These are phyloP conservation scores for Lachnellula subtilissima DNA, from an alignment of 2,329 filamentous ascomycete genomes.

Conservation along the genomic window DNA sequence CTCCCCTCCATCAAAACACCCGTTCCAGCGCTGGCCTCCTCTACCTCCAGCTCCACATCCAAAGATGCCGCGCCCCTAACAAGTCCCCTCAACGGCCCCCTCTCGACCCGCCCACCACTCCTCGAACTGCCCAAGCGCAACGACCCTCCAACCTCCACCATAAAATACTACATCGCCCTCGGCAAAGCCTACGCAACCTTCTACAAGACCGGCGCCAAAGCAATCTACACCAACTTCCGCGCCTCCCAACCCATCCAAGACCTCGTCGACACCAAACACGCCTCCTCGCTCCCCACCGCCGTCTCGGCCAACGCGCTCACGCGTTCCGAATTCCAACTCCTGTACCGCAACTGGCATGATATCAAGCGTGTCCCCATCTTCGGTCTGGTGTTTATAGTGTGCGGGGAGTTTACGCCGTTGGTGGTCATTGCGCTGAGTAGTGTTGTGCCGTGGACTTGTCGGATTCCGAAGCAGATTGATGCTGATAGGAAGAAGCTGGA, in stretches of 20 bases:
- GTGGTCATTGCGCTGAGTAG: slow-evolving; percentile 66
- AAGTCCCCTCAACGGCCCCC: slow-evolving; percentile 61
- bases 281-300: slow-evolving; percentile 30
- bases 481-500: slow-evolving; percentile 51
- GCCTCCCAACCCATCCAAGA: slow-evolving; percentile 40
- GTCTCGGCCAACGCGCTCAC: slow-evolving; percentile 40
- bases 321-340: slow-evolving; percentile 66
- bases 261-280: slow-evolving; percentile 41
- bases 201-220: slow-evolving; percentile 80
- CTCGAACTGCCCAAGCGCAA: slow-evolving; percentile 57
- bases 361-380: slow-evolving; percentile 75
- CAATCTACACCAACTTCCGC: slow-evolving; percentile 63
- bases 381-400: slow-evolving; percentile 66
- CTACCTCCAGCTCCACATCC: slow-evolving; percentile 35
- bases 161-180: slow-evolving; percentile 22
- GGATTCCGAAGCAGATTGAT: slow-evolving; percentile 72
- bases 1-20: slow-evolving; percentile 17
- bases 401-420: slow-evolving; percentile 82
- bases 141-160: slow-evolving; percentile 37
- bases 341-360: slow-evolving; percentile 65
- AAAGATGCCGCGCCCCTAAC: slow-evolving; percentile 1
- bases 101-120: slow-evolving; percentile 66
- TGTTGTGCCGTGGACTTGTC: slow-evolving; percentile 75
- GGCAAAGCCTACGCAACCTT: slow-evolving; percentile 77
- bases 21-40: slow-evolving; percentile 33